Evolutionary conservation across 179 eudicot genomes (phyloP).

Genomic region (Amaranthus tricolor): DNA sequence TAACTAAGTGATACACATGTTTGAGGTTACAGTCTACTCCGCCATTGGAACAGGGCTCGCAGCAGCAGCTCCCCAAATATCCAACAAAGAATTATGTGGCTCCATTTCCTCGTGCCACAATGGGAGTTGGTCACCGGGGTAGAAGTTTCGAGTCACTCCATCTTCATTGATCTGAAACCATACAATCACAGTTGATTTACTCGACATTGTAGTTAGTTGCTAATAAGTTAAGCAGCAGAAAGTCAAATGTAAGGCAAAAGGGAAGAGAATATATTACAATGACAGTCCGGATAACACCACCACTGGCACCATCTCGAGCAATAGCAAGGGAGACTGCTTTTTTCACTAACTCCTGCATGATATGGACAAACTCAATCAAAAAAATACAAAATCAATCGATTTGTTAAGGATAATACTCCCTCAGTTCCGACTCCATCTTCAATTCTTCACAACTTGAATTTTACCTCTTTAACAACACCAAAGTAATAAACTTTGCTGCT

Average conservation of each 20-base stretch:
- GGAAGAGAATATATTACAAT: slow-evolving; percentile 44
- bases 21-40: slow-evolving; percentile 19
- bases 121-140: slow-evolving; percentile 82
- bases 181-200: background rate
- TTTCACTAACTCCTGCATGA: slow-evolving; percentile 70
- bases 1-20: background rate
- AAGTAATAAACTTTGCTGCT: too few species aligned
- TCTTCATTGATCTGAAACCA: slow-evolving; percentile 70
- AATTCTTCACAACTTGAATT: background rate
- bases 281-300: slow-evolving; percentile 96
- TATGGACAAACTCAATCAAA: background rate
- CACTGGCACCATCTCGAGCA: slow-evolving; percentile 99
- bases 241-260: background rate
- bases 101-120: slow-evolving; percentile 94
- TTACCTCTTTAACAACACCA: too few species aligned
- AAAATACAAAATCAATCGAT: background rate
- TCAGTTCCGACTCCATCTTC: background rate
- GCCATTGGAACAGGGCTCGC: slow-evolving; percentile 71
- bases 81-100: slow-evolving; percentile 72
- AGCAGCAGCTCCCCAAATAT: slow-evolving; percentile 47
- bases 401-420: background rate
- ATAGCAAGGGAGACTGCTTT: slow-evolving; percentile 98
- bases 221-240: background rate
- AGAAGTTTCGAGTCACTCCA: slow-evolving; percentile 81
- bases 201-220: background rate